These are phyloP conservation scores for Celoporthe dispersa DNA, from an alignment of 2,329 filamentous ascomycete species.

Conservation along the genomic window DNA sequence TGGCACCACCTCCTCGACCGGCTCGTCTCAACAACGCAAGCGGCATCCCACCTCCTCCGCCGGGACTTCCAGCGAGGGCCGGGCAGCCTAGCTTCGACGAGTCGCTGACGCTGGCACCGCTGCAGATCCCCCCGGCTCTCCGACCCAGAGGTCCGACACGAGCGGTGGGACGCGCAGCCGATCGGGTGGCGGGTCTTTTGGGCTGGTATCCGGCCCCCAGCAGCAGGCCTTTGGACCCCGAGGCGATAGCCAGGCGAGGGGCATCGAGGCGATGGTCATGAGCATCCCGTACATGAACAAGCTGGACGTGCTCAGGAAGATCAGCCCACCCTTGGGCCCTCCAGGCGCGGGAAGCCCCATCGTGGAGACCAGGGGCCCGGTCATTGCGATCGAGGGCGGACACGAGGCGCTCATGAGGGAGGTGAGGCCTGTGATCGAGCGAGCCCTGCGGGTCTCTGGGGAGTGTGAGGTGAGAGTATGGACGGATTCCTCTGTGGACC, in stretches of 20 bases:
- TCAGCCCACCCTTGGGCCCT: conserved; percentile 68
- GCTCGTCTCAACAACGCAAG: conserved; percentile 40
- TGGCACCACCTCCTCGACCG: conserved; percentile 61
- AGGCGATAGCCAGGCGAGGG: conserved; percentile 44
- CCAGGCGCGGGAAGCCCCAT: conserved; percentile 36
- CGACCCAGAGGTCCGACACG: conserved; percentile 33
- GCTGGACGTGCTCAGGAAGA: conserved; percentile 74
- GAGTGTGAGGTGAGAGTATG: conserved; percentile 54
- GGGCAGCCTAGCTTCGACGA: conserved; percentile 56
- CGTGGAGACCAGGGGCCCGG: conserved; percentile 66
- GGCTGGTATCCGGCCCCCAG: conserved; percentile 24
- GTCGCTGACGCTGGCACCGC: conserved; percentile 57
- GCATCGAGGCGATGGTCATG: conserved; percentile 73
- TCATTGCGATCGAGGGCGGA: conserved; percentile 83
- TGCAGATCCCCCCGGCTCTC: conserved; percentile 48
- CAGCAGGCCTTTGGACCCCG: conserved; percentile 9
- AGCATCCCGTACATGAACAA: conserved; percentile 76
- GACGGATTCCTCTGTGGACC: conserved; percentile 37
- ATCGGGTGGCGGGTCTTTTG: conserved; percentile 18
- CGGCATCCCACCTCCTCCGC: conserved; percentile 39
- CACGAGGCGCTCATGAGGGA: conserved; percentile 54
- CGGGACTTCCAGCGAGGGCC: conserved; percentile 29
- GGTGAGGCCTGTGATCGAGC: conserved; percentile 68
- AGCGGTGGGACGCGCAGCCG: conserved; percentile 33
- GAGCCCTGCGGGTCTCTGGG: conserved; percentile 56